Conservation (phyloP, 768 basidiomycete species). For the Phlebiopsis gigantea region DNA sequence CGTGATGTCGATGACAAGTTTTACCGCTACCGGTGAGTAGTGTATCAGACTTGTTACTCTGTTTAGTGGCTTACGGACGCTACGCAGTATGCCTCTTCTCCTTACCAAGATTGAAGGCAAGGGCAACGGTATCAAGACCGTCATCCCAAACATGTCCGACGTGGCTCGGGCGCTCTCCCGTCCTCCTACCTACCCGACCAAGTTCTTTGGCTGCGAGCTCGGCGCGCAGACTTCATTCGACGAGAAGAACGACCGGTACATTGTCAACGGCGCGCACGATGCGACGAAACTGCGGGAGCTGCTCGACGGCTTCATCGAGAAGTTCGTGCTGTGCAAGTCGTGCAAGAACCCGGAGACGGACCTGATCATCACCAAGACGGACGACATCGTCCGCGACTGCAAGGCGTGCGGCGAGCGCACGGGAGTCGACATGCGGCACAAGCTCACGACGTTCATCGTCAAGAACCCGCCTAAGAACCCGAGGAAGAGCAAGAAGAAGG, state of each 20-base stretch:
- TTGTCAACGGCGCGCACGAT: conserved; percentile 97
- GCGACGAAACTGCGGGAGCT: conserved; percentile 89
- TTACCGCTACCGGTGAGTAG: conserved; percentile 81
- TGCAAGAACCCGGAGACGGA: conserved; percentile 99
- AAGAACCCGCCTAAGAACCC: conserved; percentile 94
- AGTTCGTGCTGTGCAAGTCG: conserved; percentile 93
- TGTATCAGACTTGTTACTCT: not conserved
- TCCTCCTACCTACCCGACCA: conserved; percentile 94
- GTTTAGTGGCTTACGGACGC: conserved; percentile 9
- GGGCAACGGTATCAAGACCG: conserved; percentile 99
- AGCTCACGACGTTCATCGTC: conserved; percentile 91
- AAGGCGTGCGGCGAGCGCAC: conserved; percentile 96
- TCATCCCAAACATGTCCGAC: conserved; percentile 97
- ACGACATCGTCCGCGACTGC: conserved; percentile 93
- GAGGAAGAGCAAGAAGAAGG: conserved; percentile 62
- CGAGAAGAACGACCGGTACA: conserved; percentile 96
- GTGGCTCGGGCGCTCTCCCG: conserved; percentile 93
- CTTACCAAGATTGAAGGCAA: conserved; percentile 97
- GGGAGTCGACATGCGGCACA: conserved; percentile 93
- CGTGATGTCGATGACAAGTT: conserved; percentile 97
- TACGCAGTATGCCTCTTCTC: conserved; percentile 86
- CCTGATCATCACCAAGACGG: conserved; percentile 81
- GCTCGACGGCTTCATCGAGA: conserved; percentile 95
- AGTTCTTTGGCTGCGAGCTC: conserved; percentile 98
- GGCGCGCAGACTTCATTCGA: conserved; percentile 97